Evolutionary conservation across 148 eudicot species (phyloP), one percentile per base, ranked within the genome.

Genomic region (Spergularia bocconei): DNA sequence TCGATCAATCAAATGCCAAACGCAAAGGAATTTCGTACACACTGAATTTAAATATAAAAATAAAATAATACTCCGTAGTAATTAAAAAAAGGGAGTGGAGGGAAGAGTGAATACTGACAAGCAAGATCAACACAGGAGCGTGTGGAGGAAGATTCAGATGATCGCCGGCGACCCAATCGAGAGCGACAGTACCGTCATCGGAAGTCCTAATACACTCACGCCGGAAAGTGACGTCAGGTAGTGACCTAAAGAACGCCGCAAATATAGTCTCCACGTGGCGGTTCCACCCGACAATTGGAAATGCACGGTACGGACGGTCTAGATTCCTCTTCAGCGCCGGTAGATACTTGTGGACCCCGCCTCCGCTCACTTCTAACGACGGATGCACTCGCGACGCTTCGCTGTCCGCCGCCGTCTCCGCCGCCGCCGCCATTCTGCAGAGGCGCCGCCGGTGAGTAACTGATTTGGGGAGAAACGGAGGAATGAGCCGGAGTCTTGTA

Each of bases 151-250:
- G 78, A 5, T 13, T 39, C 0, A 56, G 67, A 41, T 84, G 83
- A 69, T 95, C 98, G 5, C 92, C 96, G 66, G 90, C 77, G 51
- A 95, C 89, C 98, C 98, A 95, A 84, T 95, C 98, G 77, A 95
- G 96, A 36, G 97, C 87, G n/a, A 95, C 83, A 64, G 82, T 41
- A 41, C 96, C 98, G 21, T 79, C 82, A 73, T 92, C 97, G 8
- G 71, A 67, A 20, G 91, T 86, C 78, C 93, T 71, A 16, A 95
- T 74, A 80, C 97, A 92, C 89, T 92, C 89, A 0, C 98, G 88
- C 19, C 87, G 81, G 79, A 75, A 84, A 70, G 80, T 80, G 58
- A 95, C 86, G 17, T 82, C 74, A 0, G 98, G 98, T 5, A 81
- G 82, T 2, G 93, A 82, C 63, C 98, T 84, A 72, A 75, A 92